Evolutionary conservation across 1,284 basidiomycete species (phyloP).

Genomic region (Rhodotorula sp.): DNA sequence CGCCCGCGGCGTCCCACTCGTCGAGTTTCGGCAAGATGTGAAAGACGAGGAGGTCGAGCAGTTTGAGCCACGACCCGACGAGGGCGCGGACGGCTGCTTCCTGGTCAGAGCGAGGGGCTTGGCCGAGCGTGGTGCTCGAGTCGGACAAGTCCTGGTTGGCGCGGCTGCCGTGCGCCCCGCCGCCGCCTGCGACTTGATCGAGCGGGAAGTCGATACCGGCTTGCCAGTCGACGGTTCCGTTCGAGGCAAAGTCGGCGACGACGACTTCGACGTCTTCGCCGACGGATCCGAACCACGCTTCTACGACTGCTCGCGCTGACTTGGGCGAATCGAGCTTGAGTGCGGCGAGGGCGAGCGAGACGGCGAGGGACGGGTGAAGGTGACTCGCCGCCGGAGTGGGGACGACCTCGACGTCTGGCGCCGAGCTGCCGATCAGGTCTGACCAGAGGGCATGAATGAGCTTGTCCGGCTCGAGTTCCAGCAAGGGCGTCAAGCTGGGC

Average conservation of each 20-base stretch:
- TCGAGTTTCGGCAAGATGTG: constrained; percentile 33
- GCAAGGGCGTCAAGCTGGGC: constrained; percentile 2
- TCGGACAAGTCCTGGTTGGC: constrained; percentile 5
- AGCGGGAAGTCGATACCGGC: constrained; percentile 5
- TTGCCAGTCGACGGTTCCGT: constrained; percentile 7
- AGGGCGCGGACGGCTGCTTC: constrained; percentile 6
- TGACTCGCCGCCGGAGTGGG: constrained; percentile 21
- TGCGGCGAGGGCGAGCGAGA: constrained; percentile 36
- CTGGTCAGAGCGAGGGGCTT: not conserved
- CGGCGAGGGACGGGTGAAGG: constrained; percentile 36
- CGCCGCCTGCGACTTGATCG: constrained; percentile 6
- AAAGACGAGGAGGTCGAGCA: constrained; percentile 31
- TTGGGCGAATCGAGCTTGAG: constrained; percentile 34
- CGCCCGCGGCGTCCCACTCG: constrained; percentile 41
- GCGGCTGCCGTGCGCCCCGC: not conserved
- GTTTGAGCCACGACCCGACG: constrained; percentile 30
- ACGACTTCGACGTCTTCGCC: constrained; percentile 27
- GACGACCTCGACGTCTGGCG: constrained; percentile 14
- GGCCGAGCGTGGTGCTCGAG: constrained; percentile 7
- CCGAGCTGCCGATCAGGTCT: not conserved
- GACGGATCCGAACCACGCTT: constrained; percentile 35
- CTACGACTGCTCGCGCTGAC: constrained; percentile 18
- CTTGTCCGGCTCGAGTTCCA: constrained; percentile 8
- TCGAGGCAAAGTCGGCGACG: constrained; percentile 6
- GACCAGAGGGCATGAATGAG: constrained; percentile 28